These are phyloP conservation scores for Mycena rebaudengoi DNA, from an alignment of 768 basidiomycete genomes.

Conservation along the genomic window DNA sequence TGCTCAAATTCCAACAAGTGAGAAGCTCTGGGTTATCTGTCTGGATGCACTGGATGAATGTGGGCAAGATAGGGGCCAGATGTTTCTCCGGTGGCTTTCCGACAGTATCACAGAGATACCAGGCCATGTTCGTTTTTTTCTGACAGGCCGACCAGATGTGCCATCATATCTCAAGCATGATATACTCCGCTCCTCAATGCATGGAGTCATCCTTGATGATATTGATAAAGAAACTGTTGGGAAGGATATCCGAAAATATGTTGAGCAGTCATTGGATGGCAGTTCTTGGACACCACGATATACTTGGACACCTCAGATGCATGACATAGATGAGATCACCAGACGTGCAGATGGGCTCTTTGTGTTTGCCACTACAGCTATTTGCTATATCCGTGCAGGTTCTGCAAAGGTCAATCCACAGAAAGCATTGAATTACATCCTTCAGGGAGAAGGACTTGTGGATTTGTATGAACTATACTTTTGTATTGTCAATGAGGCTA, in stretches of 20 bases:
- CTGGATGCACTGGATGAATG: conserved; percentile 10
- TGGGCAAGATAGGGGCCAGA: conserved; percentile 3
- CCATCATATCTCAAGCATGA: conserved; percentile 1
- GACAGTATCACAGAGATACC: not conserved
- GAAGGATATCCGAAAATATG: not conserved
- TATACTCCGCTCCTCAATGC: not conserved
- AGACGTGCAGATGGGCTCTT: not conserved
- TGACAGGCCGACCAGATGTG: conserved; percentile 10
- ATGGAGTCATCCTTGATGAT: not conserved
- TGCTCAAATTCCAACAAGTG: not conserved
- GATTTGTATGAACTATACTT: not conserved
- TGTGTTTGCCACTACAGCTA: conserved; percentile 1
- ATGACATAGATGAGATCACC: not conserved
- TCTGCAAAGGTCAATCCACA: not conserved
- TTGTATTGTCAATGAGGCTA: not conserved
- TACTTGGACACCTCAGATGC: not conserved
- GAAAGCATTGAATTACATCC: not conserved
- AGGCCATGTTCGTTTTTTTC: not conserved
- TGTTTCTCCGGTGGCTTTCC: conserved; percentile 1
- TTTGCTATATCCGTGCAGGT: not conserved
- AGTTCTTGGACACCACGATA: not conserved
- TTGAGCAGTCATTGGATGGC: conserved; percentile 1
- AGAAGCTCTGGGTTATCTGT: not conserved
- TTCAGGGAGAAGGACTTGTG: not conserved
- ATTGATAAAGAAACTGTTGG: not conserved